Evolutionary conservation across 495 filamentous ascomycete genomes (phyloP).

Genomic region (Cercophora scortea): DNA sequence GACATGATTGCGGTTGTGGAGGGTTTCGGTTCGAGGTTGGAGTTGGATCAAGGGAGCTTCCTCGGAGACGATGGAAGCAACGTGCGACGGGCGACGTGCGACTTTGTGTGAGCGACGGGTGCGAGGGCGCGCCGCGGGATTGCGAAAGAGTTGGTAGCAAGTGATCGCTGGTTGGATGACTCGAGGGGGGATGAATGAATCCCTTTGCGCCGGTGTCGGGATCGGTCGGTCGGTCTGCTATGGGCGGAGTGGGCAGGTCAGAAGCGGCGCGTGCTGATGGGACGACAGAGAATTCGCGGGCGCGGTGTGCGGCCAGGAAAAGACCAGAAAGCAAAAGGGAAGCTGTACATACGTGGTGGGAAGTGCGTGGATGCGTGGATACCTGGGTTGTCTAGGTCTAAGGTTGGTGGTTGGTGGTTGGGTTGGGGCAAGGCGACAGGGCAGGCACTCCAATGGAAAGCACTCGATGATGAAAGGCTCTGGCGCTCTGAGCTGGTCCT

Average conservation of each 20-base stretch:
- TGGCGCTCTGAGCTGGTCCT: neutral
- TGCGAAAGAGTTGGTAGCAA: neutral
- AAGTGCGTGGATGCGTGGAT: constrained; percentile 12
- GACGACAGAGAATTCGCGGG: constrained; percentile 1
- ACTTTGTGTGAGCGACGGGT: neutral
- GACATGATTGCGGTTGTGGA: constrained; percentile 64
- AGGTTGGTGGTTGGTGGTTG: constrained; percentile 17
- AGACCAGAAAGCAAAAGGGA: constrained; percentile 4
- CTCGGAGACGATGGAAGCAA: neutral
- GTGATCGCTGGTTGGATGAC: neutral
- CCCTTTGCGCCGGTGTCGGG: constrained; percentile 3
- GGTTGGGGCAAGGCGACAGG: constrained; percentile 8
- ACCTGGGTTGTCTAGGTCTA: constrained; percentile 3
- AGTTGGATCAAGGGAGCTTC: neutral
- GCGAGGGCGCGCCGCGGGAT: neutral
- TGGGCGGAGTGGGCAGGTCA: neutral
- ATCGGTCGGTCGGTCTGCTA: neutral
- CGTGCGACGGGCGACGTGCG: neutral
- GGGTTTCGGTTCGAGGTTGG: neutral
- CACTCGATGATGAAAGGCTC: constrained; percentile 21
- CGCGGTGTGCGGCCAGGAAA: neutral
- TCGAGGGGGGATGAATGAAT: neutral
- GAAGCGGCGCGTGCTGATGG: neutral
- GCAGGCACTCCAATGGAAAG: neutral
- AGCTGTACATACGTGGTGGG: constrained; percentile 15